These are phyloP conservation scores for Apiospora aurea DNA, from an alignment of 2,329 filamentous ascomycete species.

Conservation along the genomic window DNA sequence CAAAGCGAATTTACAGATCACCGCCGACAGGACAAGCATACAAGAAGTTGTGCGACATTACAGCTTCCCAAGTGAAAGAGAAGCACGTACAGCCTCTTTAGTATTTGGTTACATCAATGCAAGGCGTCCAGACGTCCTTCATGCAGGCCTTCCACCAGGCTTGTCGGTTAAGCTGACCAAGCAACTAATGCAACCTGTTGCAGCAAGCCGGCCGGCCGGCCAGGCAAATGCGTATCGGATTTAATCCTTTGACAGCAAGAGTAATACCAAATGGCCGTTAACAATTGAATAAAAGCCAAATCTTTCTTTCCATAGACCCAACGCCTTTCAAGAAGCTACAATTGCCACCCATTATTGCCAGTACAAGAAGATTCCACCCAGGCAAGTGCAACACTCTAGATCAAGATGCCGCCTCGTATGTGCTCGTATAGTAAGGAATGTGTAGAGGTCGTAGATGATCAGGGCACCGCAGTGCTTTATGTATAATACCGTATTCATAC, in stretches of 20 bases:
- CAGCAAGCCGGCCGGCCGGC: not conserved
- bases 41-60: not conserved
- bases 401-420: constrained; percentile 8
- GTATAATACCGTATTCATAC: constrained; percentile 5
- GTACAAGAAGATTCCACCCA: constrained; percentile 11
- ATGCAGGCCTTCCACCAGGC: not conserved
- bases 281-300: not conserved
- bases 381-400: not conserved
- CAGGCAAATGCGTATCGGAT: not conserved
- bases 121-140: not conserved
- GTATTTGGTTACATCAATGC: not conserved
- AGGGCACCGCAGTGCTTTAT: not conserved
- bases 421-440: constrained; percentile 10
- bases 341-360: constrained; percentile 8
- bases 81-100: not conserved
- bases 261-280: not conserved
- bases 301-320: constrained; percentile 20
- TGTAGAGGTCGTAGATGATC: not conserved
- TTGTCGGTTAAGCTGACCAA: not conserved
- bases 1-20: not conserved
- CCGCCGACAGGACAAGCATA: not conserved
- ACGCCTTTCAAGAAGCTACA: constrained; percentile 19
- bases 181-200: not conserved
- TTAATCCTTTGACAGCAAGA: not conserved
- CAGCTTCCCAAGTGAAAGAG: not conserved